These are phyloP conservation scores for Ascochyta rabiei DNA, from an alignment of 2,329 filamentous ascomycete genomes.

Conservation along the genomic window DNA sequence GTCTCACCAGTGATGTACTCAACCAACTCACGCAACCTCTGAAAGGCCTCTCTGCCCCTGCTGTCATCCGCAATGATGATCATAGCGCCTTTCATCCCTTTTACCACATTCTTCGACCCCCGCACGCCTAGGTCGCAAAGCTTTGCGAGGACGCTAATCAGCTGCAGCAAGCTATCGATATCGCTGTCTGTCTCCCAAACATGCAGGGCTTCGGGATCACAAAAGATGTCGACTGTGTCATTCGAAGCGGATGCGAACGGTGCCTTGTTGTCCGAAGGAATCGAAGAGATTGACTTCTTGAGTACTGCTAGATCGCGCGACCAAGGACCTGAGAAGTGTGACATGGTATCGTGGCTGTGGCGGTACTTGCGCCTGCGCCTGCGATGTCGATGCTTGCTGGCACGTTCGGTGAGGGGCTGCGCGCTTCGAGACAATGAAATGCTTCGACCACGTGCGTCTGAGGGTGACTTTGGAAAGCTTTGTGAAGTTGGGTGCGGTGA, in stretches of 20 bases:
- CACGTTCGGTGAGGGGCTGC: not conserved
- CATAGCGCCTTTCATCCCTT: constrained; percentile 29
- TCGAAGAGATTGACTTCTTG: constrained; percentile 30
- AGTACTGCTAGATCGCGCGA: constrained; percentile 32
- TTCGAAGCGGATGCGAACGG: constrained; percentile 30
- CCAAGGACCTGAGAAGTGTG: constrained; percentile 35
- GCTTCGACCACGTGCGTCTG: not conserved
- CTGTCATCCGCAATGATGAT: constrained; percentile 38
- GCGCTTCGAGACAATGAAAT: not conserved
- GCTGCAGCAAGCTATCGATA: constrained; percentile 39
- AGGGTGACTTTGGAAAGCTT: not conserved
- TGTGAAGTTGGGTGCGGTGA: not conserved
- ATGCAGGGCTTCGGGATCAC: constrained; percentile 32
- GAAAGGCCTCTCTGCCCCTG: constrained; percentile 25
- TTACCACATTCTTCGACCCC: constrained; percentile 13
- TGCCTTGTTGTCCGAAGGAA: constrained; percentile 33
- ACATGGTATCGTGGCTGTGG: constrained; percentile 12
- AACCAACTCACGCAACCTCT: constrained; percentile 36
- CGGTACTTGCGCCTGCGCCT: constrained; percentile 14
- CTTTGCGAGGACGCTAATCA: constrained; percentile 40
- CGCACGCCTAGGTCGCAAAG: constrained; percentile 31
- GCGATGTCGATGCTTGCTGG: not conserved
- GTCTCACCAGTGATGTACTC: constrained; percentile 29
- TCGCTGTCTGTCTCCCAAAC: constrained; percentile 45
- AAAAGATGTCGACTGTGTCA: constrained; percentile 27